Percentiles rank a stretch among this genome's conserved stretches.
These are phyloP conservation scores for Mucor plumbeus DNA, from an alignment of 371 early-diverging fungal species.

Conservation along the genomic window DNA sequence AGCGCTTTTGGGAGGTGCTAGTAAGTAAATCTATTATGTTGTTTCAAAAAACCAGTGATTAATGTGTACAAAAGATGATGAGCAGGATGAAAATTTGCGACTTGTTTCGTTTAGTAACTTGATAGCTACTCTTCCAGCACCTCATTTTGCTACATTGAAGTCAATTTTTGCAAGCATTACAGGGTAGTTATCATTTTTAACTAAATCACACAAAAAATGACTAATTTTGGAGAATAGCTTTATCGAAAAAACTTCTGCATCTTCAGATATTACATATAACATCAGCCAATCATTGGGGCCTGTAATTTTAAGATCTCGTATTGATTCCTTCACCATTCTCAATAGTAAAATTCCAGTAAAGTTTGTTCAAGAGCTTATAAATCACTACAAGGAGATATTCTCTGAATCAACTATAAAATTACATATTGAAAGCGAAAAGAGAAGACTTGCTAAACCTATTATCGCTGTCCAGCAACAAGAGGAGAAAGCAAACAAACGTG, in stretches of 20 bases:
- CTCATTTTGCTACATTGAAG: slow-evolving; percentile 60
- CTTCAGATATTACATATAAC: slow-evolving; percentile 10
- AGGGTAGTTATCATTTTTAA: slow-evolving; percentile 32
- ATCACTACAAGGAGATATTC: slow-evolving; percentile 38
- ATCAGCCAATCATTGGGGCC: slow-evolving; percentile 62
- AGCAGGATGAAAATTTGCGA: slow-evolving; percentile 52
- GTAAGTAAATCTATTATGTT: slow-evolving; percentile 26
- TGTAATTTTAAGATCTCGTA: slow-evolving; percentile 56
- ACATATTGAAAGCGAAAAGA: slow-evolving; percentile 48
- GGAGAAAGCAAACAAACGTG: slow-evolving; percentile 23
- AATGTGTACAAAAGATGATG: slow-evolving; percentile 19
- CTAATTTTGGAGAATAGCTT: slow-evolving; percentile 1
- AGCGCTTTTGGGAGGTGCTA: slow-evolving; percentile 62
- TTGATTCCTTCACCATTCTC: slow-evolving; percentile 55
- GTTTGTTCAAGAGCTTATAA: slow-evolving; percentile 58
- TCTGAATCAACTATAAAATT: slow-evolving; percentile 37
- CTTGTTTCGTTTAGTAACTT: slow-evolving; percentile 59
- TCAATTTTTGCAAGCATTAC: slow-evolving; percentile 48
- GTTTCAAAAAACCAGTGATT: not conserved
- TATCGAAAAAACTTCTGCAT: not conserved
- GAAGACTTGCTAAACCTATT: slow-evolving; percentile 41
- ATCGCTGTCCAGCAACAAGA: slow-evolving; percentile 25
- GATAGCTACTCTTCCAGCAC: slow-evolving; percentile 59
- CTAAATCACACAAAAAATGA: not conserved
- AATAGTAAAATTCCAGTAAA: slow-evolving; percentile 59